Evolutionary conservation across 306 rosid species (phyloP).

Genomic region (Cucumis hystrix): DNA sequence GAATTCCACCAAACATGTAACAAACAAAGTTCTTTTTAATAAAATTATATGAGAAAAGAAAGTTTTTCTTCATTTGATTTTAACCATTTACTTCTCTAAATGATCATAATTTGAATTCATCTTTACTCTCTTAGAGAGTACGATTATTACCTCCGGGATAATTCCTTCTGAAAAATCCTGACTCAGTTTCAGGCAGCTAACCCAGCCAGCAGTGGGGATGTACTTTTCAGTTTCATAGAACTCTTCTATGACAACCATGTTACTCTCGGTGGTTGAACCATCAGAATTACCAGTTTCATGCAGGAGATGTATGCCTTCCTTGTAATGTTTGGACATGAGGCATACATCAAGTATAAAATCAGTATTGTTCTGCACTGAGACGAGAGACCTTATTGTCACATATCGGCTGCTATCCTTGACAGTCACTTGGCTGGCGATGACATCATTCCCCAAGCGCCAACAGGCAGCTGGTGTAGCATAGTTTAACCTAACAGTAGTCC

Average conservation of each 20-base stretch:
- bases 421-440: conserved; percentile 90
- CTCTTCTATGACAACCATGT: conserved; percentile 36
- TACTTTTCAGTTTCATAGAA: conserved; percentile 62
- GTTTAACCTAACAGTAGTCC: conserved; percentile 95
- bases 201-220: conserved; percentile 55
- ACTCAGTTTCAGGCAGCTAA: conserved; percentile 26
- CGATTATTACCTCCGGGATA: conserved; percentile 34
- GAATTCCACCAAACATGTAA: background rate
- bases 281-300: conserved; percentile 28
- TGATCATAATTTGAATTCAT: background rate
- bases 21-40: background rate
- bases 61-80: background rate
- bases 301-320: conserved; percentile 13
- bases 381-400: conserved; percentile 80
- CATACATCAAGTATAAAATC: conserved; percentile 58
- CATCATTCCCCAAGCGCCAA: conserved; percentile 87
- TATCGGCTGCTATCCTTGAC: conserved; percentile 78
- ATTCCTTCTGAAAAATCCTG: conserved; percentile 33
- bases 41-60: background rate
- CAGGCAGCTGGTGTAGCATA: conserved; percentile 95
- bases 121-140: background rate
- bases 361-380: conserved; percentile 66
- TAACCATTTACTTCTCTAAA: background rate
- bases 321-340: conserved; percentile 34
- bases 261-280: conserved; percentile 19